Conservation (phyloP, 2,329 filamentous ascomycete species). For the Hypocrella siamensis region DNA sequence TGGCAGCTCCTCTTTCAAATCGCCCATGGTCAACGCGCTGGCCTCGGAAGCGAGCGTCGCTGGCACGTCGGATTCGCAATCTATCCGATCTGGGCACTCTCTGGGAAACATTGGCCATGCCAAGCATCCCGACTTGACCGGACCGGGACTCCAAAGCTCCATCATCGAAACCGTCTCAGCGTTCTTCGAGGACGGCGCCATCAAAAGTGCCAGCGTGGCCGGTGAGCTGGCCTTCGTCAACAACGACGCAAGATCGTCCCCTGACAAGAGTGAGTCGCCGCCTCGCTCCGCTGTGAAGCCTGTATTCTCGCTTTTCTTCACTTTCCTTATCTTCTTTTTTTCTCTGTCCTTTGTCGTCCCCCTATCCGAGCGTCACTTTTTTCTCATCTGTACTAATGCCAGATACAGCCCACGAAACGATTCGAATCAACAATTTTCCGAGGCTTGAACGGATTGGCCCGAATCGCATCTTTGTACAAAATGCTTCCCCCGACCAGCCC, state of each 20-base stretch:
- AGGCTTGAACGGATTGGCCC: slow-evolving; percentile 85
- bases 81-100: slow-evolving; percentile 77
- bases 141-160: slow-evolving; percentile 70
- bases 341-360: neutral
- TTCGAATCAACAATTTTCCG: slow-evolving; percentile 77
- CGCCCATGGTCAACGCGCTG: slow-evolving; percentile 36
- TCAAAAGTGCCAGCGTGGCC: slow-evolving; percentile 58
- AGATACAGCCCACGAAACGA: slow-evolving; percentile 39
- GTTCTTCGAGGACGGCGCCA: slow-evolving; percentile 57
- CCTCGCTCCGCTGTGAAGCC: slow-evolving; percentile 2
- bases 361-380: no score
- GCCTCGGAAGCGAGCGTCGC: slow-evolving; percentile 46
- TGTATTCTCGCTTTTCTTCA: neutral
- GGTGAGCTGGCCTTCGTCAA: slow-evolving; percentile 85
- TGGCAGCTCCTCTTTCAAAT: slow-evolving; percentile 10
- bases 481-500: slow-evolving; percentile 44
- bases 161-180: slow-evolving; percentile 86
- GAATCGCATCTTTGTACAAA: slow-evolving; percentile 79
- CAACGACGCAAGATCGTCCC: slow-evolving; percentile 34
- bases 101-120: slow-evolving; percentile 52
- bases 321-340: neutral
- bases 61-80: slow-evolving; percentile 67
- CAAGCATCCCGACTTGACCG: slow-evolving; percentile 68
- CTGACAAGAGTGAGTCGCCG: slow-evolving; percentile 30
- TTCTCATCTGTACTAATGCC: neutral